Evolutionary conservation across 73 alveolate genomes (phyloP).

Genomic region (Paramecium tetraurelia): DNA sequence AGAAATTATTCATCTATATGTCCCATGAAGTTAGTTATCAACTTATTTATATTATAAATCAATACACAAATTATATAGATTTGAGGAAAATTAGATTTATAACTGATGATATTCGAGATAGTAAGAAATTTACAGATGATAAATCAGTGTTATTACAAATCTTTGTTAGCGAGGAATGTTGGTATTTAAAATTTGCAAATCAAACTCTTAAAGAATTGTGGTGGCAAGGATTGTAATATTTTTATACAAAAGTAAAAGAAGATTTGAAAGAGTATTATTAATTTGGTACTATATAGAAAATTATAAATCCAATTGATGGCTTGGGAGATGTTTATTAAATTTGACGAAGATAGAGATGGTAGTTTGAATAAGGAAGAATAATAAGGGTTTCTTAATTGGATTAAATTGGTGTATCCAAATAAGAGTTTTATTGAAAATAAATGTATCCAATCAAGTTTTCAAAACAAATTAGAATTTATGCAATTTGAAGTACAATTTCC

Average conservation of each 20-base stretch:
- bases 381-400: neutral
- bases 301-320: neutral
- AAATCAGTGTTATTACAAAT: neutral
- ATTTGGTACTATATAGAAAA: neutral
- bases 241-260: neutral
- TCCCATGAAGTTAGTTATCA: neutral
- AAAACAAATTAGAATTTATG: neutral
- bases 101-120: neutral
- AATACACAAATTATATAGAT: neutral
- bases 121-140: neutral
- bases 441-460: neutral
- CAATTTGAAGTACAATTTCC: neutral
- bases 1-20: neutral
- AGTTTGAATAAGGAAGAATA: neutral
- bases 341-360: slow-evolving; percentile 4
- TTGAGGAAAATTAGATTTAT: neutral
- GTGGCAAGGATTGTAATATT: neutral
- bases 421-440: neutral
- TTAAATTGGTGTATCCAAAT: neutral
- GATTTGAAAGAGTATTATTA: neutral
- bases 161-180: neutral
- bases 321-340: neutral
- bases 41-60: neutral
- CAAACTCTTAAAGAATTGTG: neutral
- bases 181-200: neutral